Evolutionary conservation across 1,284 basidiomycete genomes (phyloP).

Genomic region (Pseudozyma pruni): DNA sequence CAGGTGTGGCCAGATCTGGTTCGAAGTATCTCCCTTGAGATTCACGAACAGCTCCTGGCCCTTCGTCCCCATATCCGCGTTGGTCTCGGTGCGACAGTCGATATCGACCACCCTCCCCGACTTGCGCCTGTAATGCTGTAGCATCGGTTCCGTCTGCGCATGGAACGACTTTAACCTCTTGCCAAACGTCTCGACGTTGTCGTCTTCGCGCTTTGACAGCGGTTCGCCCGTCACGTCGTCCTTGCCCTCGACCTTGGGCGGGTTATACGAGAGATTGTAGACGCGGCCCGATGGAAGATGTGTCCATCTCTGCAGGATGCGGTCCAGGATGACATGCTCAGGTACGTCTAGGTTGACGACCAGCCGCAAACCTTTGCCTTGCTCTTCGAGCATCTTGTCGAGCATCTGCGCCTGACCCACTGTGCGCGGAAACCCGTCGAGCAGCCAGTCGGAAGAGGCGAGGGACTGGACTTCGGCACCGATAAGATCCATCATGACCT

Average conservation of each 20-base stretch:
- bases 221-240: constrained; percentile 95
- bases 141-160: constrained; percentile 84
- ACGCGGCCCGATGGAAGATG: constrained; percentile 91
- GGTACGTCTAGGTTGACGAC: constrained; percentile 92
- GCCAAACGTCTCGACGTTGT: constrained; percentile 86
- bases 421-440: constrained; percentile 97
- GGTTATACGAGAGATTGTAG: constrained; percentile 77
- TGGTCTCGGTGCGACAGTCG: constrained; percentile 19
- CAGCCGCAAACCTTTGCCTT: constrained; percentile 74
- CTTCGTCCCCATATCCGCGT: not conserved
- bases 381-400: constrained; percentile 70
- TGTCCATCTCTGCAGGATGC: constrained; percentile 89
- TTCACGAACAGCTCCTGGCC: constrained; percentile 73
- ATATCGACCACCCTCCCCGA: constrained; percentile 66
- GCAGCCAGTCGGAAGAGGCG: constrained; percentile 78
- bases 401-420: constrained; percentile 86
- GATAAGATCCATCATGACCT: constrained; percentile 64
- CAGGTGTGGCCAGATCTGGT: constrained; percentile 91
- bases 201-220: constrained; percentile 87
- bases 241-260: constrained; percentile 82
- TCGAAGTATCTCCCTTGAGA: constrained; percentile 83
- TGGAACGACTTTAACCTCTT: constrained; percentile 85
- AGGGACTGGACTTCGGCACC: constrained; percentile 42
- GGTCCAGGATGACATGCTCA: constrained; percentile 85
- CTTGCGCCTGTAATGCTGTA: constrained; percentile 78